These are phyloP conservation scores for Aspergillus sp. DNA, from an alignment of 2,329 filamentous ascomycete genomes.

Conservation along the genomic window DNA sequence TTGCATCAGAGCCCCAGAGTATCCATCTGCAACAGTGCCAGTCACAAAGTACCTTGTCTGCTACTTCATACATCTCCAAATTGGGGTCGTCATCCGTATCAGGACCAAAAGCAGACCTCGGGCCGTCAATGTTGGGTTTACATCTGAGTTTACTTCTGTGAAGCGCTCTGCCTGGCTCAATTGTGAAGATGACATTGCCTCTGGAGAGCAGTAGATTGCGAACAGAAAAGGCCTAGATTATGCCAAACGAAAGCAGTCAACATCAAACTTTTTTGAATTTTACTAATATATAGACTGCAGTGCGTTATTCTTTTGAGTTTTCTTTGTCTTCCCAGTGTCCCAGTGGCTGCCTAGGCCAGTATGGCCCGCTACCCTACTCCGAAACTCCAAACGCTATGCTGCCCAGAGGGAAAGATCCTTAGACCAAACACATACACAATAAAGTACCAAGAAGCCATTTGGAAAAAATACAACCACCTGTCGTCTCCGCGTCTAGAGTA, in stretches of 20 bases:
- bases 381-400: constrained; percentile 48
- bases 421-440: constrained; percentile 23
- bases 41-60: not conserved
- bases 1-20: not conserved
- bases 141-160: not conserved
- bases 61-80: not conserved
- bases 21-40: not conserved
- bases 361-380: constrained; percentile 26
- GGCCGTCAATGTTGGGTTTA: not conserved
- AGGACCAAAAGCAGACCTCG: not conserved
- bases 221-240: not conserved
- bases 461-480: constrained; percentile 21
- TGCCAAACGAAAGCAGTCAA: constrained; percentile 2
- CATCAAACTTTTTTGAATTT: constrained; percentile 20
- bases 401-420: constrained; percentile 23
- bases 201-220: not conserved
- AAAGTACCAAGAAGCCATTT: constrained; percentile 25
- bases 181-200: not conserved
- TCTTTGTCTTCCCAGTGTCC: constrained; percentile 17
- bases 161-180: not conserved
- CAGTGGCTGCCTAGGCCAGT: constrained; percentile 16
- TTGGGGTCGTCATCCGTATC: not conserved
- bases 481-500: constrained; percentile 56
- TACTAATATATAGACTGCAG: constrained; percentile 13
- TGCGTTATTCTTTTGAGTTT: constrained; percentile 19